Conservation (phyloP, 305 asterid genomes). For the Fraxinus floribunda region DNA sequence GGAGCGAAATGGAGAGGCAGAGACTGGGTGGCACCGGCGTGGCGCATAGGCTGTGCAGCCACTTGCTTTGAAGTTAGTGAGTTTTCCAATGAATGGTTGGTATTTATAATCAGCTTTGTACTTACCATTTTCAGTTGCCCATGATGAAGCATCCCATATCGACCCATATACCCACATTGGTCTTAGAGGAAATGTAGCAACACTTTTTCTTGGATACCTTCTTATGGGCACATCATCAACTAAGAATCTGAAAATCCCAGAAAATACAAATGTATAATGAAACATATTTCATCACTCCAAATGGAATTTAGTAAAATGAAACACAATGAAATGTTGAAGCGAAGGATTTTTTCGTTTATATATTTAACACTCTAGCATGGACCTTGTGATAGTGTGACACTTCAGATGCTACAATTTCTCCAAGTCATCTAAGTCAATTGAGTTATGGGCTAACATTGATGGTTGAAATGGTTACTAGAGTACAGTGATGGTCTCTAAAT, state of each 20-base stretch:
- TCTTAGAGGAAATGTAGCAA: conserved; percentile 65
- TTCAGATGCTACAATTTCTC: background rate
- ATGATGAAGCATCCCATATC: conserved; percentile 91
- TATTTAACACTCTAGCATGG: background rate
- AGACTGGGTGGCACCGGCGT: conserved; percentile 58
- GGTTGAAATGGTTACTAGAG: background rate
- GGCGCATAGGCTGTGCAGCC: conserved; percentile 82
- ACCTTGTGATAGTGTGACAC: background rate
- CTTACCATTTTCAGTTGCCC: conserved; percentile 91
- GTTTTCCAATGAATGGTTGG: conserved; percentile 80
- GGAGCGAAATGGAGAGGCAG: conserved; percentile 62
- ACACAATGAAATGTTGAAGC: conserved; percentile 15
- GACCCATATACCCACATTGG: conserved; percentile 98
- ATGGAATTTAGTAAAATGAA: background rate
- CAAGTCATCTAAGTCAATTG: background rate
- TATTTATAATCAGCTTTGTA: conserved; percentile 70
- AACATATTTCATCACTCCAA: background rate
- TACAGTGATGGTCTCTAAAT: background rate
- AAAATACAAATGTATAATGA: background rate
- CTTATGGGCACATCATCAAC: conserved; percentile 91
- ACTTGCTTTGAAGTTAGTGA: conserved; percentile 57
- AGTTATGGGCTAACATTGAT: background rate
- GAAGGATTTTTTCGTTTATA: background rate
- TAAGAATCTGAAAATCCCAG: conserved; percentile 53
- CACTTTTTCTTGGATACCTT: conserved; percentile 67